phyloP scores from a whole-genome alignment of 169 alveolate species.

The Cryptosporidium sp. region DNA sequence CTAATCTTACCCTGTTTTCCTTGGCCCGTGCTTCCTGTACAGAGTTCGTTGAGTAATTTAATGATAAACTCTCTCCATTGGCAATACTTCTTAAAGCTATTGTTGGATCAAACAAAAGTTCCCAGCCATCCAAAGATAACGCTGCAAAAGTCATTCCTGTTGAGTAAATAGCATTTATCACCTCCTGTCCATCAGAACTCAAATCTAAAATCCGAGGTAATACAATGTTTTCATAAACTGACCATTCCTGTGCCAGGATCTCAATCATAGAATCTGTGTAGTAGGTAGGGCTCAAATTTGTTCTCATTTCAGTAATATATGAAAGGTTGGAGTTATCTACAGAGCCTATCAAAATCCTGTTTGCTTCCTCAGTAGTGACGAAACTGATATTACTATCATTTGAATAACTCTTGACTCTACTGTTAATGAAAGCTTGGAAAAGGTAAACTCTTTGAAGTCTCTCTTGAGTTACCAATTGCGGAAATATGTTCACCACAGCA shows the following conservation, averaged over 20 bases:
- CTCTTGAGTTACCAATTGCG: neutral
- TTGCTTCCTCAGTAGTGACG: constrained; percentile 47
- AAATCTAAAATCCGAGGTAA: constrained; percentile 13
- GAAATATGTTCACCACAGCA: neutral
- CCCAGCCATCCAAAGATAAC: constrained; percentile 44
- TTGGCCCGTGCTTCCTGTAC: neutral
- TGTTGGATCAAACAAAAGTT: constrained; percentile 40
- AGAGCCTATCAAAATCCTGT: constrained; percentile 3
- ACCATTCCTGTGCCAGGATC: constrained; percentile 43
- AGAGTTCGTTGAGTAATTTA: constrained; percentile 1
- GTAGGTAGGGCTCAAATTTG: neutral
- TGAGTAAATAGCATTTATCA: neutral
- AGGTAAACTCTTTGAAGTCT: constrained; percentile 5
- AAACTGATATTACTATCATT: neutral
- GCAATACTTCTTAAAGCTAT: neutral
- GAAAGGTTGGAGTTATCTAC: constrained; percentile 26
- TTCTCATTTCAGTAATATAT: constrained; percentile 28
- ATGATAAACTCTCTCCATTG: neutral
- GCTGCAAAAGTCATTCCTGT: constrained; percentile 12
- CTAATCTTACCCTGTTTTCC: constrained; percentile 12
- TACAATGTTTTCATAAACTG: neutral
- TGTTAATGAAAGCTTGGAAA: constrained; percentile 47
- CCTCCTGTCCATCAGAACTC: neutral
- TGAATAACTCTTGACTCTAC: constrained; percentile 5
- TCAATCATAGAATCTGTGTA: constrained; percentile 29